Evolutionary conservation across 2,329 filamentous ascomycete species (phyloP).

Genomic region (Coniochaeta pulveracea): DNA sequence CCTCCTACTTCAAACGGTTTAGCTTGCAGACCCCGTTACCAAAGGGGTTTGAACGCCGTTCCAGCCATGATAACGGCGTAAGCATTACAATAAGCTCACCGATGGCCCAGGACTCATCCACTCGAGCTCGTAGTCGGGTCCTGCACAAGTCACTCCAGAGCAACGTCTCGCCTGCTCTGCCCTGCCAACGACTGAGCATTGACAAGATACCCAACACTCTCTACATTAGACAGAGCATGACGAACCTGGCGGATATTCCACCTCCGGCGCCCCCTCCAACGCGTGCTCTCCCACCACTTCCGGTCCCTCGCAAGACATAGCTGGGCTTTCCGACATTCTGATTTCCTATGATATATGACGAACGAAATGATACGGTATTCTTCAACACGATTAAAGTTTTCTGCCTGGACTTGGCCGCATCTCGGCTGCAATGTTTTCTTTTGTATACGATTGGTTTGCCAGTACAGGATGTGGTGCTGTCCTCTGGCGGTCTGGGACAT

Average conservation of each 20-base stretch:
- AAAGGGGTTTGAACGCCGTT: slow-evolving; percentile 6
- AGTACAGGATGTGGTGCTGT: too few relatives aligned
- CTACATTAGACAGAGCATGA: slow-evolving; percentile 34
- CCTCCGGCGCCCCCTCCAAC: slow-evolving; percentile 44
- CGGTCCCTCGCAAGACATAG: slow-evolving; percentile 17
- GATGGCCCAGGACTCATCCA: neutral
- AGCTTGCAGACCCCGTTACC: slow-evolving; percentile 12
- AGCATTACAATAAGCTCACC: slow-evolving; percentile 1
- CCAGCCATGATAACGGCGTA: neutral
- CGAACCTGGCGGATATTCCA: slow-evolving; percentile 36
- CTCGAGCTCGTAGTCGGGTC: slow-evolving; percentile 1
- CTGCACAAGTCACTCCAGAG: slow-evolving; percentile 12
- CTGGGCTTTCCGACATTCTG: too few relatives aligned
- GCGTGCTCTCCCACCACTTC: slow-evolving; percentile 42
- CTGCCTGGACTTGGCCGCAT: too few relatives aligned
- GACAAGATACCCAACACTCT: slow-evolving; percentile 11
- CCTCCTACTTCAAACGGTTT: slow-evolving; percentile 9
- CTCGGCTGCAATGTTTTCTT: too few relatives aligned
- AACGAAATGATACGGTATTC: too few relatives aligned
- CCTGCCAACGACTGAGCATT: slow-evolving; percentile 13
- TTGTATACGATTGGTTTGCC: too few relatives aligned
- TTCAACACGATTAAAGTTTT: too few relatives aligned
- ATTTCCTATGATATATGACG: too few relatives aligned
- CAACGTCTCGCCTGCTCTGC: neutral
- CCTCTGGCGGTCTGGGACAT: too few relatives aligned